Conservation (phyloP, 2,329 filamentous ascomycete species). For the Beauveria sp. region DNA sequence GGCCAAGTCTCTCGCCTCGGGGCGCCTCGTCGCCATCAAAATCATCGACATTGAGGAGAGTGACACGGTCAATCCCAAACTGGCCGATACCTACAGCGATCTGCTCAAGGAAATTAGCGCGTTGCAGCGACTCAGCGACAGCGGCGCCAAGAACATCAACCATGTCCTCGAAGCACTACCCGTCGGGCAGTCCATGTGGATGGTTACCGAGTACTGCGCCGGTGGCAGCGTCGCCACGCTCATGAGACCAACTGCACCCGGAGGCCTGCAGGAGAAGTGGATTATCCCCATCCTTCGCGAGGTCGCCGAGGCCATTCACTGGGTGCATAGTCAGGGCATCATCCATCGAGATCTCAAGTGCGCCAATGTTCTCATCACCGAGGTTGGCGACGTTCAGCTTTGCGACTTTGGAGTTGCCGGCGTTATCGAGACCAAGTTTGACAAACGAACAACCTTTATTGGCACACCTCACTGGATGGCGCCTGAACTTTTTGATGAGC, state of each 20-base stretch:
- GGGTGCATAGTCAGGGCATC: slow-evolving; percentile 61
- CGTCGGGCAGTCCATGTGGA: slow-evolving; percentile 76
- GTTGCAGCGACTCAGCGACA: slow-evolving; percentile 65
- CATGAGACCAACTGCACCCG: slow-evolving; percentile 59
- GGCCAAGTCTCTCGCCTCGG: slow-evolving; percentile 38
- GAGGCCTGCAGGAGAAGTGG: slow-evolving; percentile 62
- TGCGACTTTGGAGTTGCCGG: slow-evolving; percentile 82
- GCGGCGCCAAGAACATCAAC: slow-evolving; percentile 71
- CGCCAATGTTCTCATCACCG: slow-evolving; percentile 73
- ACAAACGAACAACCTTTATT: slow-evolving; percentile 73
- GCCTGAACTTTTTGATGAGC: slow-evolving; percentile 62
- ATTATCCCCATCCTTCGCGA: slow-evolving; percentile 61
- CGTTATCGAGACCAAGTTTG: slow-evolving; percentile 64
- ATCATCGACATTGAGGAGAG: slow-evolving; percentile 78
- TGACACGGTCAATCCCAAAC: slow-evolving; percentile 58
- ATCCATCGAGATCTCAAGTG: slow-evolving; percentile 68
- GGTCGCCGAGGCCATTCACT: slow-evolving; percentile 57
- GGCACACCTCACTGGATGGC: slow-evolving; percentile 86
- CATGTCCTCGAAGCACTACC: slow-evolving; percentile 71
- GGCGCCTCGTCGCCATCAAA: slow-evolving; percentile 63
- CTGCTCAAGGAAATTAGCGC: slow-evolving; percentile 62
- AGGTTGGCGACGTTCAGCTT: slow-evolving; percentile 68
- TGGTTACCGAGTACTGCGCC: slow-evolving; percentile 79
- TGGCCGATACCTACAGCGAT: slow-evolving; percentile 61
- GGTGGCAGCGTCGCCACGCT: slow-evolving; percentile 73